Evolutionary conservation across 495 filamentous ascomycete species (phyloP), one percentile per base, ranked within the genome.

Genomic region (Podospora australis): DNA sequence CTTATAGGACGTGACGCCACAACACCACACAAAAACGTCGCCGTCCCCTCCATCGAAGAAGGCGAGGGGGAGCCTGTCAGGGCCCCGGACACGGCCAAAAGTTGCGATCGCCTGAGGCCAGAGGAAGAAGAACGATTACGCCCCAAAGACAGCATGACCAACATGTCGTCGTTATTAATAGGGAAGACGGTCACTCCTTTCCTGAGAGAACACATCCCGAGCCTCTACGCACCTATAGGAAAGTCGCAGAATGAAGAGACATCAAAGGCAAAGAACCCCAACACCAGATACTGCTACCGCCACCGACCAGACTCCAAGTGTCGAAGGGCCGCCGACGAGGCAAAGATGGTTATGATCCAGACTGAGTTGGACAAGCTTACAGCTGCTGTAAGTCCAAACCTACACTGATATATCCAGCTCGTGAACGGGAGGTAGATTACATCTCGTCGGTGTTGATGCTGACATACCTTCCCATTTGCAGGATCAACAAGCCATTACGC

Each of bases 231-330:
- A 2, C 84, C 84, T 2, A 66, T 82, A 42, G 78, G 81, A 51
- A 64, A 71, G 54, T 34, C 64, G 2, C 60, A 67, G 25, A 64
- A 67, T 26, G 60, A 66, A 4, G 71, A 65, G 51, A 67, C 57
- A 25, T 55, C 62, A 24, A 62, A 59, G 49, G 68, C 60, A 30
- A 74, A 76, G 52, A 69, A 81, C 43, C 72, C 76, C 4, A 96
- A 92, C 62, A 92, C 88, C 39, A 89, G 85, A 63, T 97, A 88
- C 70, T 99, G 92, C 66, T 97, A 99, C 66, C 82, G 92, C 24
- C 92, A 99, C 64, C 78, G 87, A 36, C 94, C 92, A 17, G 94
- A 97, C 60, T 79, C 91, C 23, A 96, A 96, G 70, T 99, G 92
- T 66, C 71, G 88, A 44, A 78, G 90, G 45, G 88, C 92, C 47